Base-by-base conservation (phyloP, 176 grass and related monocot species). In the Raddia distichophylla region DNA sequence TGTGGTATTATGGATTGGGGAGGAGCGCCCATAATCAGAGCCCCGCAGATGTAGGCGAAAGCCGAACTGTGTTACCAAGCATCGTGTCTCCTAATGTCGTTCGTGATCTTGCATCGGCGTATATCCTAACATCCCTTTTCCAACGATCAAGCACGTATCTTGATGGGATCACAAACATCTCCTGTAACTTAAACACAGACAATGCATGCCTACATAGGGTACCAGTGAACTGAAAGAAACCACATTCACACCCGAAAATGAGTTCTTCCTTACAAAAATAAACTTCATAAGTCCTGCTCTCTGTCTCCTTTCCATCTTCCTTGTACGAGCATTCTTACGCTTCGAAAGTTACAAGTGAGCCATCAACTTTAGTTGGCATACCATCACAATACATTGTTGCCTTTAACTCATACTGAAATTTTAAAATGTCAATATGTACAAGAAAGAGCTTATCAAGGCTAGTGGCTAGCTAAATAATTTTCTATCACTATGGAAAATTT, bases 321-420 rank as follows among this genome's bases (percentile, higher is more conserved):
- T 91, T 82, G 80, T 92, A 94, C 27, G 91, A 88, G 80, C 90
- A 98, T 72, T 98, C 95, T 88, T 92, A 94, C 63, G 94, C 89
- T 84, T 91, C 90, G 73, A 94, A 98, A 74, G 83, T 91, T 57
- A 80, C 84, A 78, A 89, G 49, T 33, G 55, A 64, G 32, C 84
- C 90, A 58, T 89, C 85, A 87, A 80, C 78, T 85, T 87, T 92
- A 67, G 83, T 83, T 58, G 91, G 86, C 82, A 93, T 84, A 80
- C 85, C 89, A 86, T 98, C 89, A 72, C 95, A 98, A 85, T 98
- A 98, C 90, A 98, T 94, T 76, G 95, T 94, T 53, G 92, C 95
- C 81, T 94, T 98, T 55, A 98, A 84, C 78, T 98, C 95, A 67
- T 94, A 92, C 81, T 98, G 95, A 73, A 98, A 98, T 81, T 94